A percentile compares a stretch with the other conserved stretches of the same genome.
Conservation (phyloP, 257 asterid genomes). For the Euphrasia confusa region DNA sequence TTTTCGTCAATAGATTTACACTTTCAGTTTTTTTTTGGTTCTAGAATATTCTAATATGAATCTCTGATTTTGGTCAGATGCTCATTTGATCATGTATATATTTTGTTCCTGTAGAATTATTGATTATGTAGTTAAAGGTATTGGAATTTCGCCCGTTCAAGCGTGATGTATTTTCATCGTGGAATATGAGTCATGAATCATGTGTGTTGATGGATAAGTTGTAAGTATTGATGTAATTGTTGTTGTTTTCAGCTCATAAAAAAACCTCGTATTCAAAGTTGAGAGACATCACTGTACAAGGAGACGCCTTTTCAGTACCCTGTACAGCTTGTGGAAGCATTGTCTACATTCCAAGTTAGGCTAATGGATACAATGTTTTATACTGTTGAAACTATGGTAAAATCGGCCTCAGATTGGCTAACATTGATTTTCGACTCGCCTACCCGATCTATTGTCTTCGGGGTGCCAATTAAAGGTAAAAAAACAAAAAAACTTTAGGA, state of each 20-base stretch:
- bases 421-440: background rate
- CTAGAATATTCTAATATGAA: too few species aligned
- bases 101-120: background rate
- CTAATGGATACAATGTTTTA: conserved; percentile 41
- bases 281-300: conserved; percentile 9
- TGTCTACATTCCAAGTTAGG: conserved; percentile 20
- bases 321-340: conserved; percentile 14
- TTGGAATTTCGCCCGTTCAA: too few species aligned
- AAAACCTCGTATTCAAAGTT: background rate
- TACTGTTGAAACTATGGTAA: conserved; percentile 40
- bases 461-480: conserved; percentile 68
- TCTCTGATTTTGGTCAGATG: background rate
- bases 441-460: background rate
- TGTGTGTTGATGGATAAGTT: background rate
- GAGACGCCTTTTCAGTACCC: conserved; percentile 16
- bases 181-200: too few species aligned
- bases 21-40: background rate
- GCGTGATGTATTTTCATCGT: too few species aligned
- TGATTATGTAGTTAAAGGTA: background rate
- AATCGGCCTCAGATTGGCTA: conserved; percentile 65
- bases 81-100: background rate
- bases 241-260: conserved; percentile 20
- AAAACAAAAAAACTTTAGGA: background rate
- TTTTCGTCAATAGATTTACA: background rate
- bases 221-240: conserved; percentile 6